Conservation (phyloP, 2,329 filamentous ascomycete species). For the Alternaria ethzedia region DNA sequence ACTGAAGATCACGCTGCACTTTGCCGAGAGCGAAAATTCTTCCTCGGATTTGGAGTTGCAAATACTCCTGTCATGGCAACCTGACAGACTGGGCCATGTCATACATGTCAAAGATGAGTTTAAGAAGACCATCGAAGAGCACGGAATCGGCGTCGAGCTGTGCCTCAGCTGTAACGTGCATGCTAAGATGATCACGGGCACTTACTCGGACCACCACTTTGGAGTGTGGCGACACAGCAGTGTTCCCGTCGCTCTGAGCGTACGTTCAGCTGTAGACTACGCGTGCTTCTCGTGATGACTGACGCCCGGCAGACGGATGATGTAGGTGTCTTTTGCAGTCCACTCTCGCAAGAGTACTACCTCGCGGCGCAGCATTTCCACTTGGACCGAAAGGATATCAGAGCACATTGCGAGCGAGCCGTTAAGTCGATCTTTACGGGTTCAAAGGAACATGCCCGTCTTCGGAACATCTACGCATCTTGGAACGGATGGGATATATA, state of each 20-base stretch:
- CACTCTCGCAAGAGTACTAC: slow-evolving; percentile 76
- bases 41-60: slow-evolving; percentile 66
- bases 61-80: slow-evolving; percentile 68
- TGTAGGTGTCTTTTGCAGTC: slow-evolving; percentile 79
- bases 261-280: slow-evolving; percentile 57
- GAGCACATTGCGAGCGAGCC: slow-evolving; percentile 64
- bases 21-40: slow-evolving; percentile 71
- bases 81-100: slow-evolving; percentile 77
- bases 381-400: slow-evolving; percentile 57
- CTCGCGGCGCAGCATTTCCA: slow-evolving; percentile 75
- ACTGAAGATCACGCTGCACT: slow-evolving; percentile 75
- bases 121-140: slow-evolving; percentile 61
- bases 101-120: slow-evolving; percentile 72
- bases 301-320: slow-evolving; percentile 71
- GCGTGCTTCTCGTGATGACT: slow-evolving; percentile 10
- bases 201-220: slow-evolving; percentile 75
- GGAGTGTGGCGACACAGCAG: slow-evolving; percentile 70
- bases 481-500: slow-evolving; percentile 29
- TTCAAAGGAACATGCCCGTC: slow-evolving; percentile 64
- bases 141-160: slow-evolving; percentile 71
- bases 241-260: slow-evolving; percentile 67
- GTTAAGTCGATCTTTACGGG: slow-evolving; percentile 72
- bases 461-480: slow-evolving; percentile 43
- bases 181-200: slow-evolving; percentile 72
- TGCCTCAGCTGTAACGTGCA: slow-evolving; percentile 84